Evolutionary conservation across 805 yeast species (phyloP), one percentile per base, ranked within the genome.

Genomic region (Yarrowia sp.): DNA sequence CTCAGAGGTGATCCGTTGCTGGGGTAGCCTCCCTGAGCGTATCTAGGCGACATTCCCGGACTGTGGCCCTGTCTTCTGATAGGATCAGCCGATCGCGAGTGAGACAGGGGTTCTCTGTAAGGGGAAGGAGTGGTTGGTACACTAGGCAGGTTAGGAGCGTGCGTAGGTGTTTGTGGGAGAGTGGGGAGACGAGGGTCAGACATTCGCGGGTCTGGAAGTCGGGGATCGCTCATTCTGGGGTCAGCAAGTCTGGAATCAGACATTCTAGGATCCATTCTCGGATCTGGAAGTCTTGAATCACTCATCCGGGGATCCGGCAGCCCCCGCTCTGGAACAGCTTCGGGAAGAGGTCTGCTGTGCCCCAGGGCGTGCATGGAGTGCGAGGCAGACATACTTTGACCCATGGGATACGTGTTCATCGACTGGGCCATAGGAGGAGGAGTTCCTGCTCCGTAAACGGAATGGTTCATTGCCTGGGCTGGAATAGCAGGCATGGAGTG

Each of bases 331-430:
- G 50, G 50, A n/a, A 43, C 64, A 42, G 50, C 64, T n/a, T 43
- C 64, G 7, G 64, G 64, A 17, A 58, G 64, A n/a, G 64, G 64
- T 43, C 64, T 42, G 8, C 63, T 30, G 13, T 56, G 63, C 1
- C 49, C 47, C 15, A 56, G 30, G n/a, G 49, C 30, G 14, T 55
- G 61, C 61, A 56, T 33, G 24, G 63, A 52, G 12, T 49, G 55
- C 20, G 55, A 55, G 3, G 47, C 34, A 0, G 61, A 39, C 46
- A 55, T 39, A 8, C 44, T 15, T 8, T 50, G 56, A 20, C 34
- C 34, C 60, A 53, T 53, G 17, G 60, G 58, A 20, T 52, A 50
- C 7, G 53, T 5, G 43, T 14, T 52, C 33, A 38, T 12, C 12
- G 61, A 53, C n/a, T 20, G n/a, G 9, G 30, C 24, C 61, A 40